Evolutionary conservation across 495 filamentous ascomycete genomes (phyloP).

Genomic region (Podospora pseudopauciseta): DNA sequence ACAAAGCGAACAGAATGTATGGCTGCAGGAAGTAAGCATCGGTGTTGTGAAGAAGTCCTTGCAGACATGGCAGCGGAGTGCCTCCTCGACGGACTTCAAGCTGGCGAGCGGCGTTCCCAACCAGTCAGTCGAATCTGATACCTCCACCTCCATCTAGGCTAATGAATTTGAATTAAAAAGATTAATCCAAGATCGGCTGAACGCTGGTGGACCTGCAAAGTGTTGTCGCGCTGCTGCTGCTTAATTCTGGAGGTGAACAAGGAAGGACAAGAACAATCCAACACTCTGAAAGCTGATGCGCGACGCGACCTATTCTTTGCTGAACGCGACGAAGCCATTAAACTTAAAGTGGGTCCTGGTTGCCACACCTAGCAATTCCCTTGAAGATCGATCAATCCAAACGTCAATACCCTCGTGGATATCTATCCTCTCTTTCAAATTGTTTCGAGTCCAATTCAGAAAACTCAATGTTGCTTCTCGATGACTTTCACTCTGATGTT

Average conservation of each 20-base stretch:
- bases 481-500: no score
- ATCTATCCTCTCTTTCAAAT: no score
- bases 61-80: slow-evolving; percentile 92
- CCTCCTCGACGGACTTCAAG: slow-evolving; percentile 73
- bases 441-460: no score
- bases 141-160: slow-evolving; percentile 34
- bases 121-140: slow-evolving; percentile 94
- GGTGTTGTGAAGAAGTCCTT: slow-evolving; percentile 94
- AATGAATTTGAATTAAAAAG: slow-evolving; percentile 33
- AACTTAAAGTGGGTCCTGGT: neutral
- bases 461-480: no score
- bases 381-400: neutral
- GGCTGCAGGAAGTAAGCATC: slow-evolving; percentile 89
- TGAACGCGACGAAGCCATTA: neutral
- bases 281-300: neutral
- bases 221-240: neutral
- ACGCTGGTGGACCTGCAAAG: neutral
- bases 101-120: slow-evolving; percentile 68
- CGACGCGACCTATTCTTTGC: slow-evolving; percentile 10
- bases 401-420: no score
- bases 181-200: slow-evolving; percentile 22
- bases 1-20: slow-evolving; percentile 96
- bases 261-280: no score
- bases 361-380: neutral
- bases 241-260: neutral